phyloP scores from a whole-genome alignment of 495 filamentous ascomycete genomes.

The Lepidopterella palustris region DNA sequence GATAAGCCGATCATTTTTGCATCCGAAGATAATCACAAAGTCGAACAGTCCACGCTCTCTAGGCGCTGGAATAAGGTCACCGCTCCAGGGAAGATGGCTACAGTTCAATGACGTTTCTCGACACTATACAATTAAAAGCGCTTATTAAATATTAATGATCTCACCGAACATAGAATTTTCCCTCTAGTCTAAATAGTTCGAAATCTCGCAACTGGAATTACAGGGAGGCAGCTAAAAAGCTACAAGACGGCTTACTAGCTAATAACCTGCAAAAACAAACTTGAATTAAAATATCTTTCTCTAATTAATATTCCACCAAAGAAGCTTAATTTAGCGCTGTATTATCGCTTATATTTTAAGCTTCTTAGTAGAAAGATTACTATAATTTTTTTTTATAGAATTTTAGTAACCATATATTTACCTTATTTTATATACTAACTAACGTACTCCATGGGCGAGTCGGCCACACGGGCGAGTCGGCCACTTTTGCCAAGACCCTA shows the following conservation, averaged over 20 bases:
- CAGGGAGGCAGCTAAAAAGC: background rate
- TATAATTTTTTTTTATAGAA: too few species aligned
- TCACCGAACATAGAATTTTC: background rate
- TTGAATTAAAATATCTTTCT: background rate
- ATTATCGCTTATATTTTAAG: constrained; percentile 3
- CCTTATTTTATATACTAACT: too few species aligned
- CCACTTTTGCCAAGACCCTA: too few species aligned
- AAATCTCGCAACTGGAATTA: background rate
- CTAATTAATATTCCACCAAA: background rate
- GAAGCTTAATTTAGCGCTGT: background rate
- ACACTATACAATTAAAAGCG: background rate
- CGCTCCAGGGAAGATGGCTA: background rate
- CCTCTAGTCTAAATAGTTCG: background rate
- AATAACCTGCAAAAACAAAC: background rate
- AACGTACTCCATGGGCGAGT: too few species aligned
- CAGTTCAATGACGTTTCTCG: background rate
- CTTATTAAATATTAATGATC: background rate
- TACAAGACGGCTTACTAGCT: background rate
- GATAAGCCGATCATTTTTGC: background rate
- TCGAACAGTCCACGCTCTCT: background rate
- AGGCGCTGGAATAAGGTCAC: background rate
- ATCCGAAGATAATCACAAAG: background rate
- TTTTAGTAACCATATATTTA: too few species aligned
- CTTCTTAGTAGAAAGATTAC: constrained; percentile 17
- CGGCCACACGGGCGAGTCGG: too few species aligned